These are phyloP conservation scores for Alternaria alternata DNA, from an alignment of 2,329 filamentous ascomycete genomes.

Conservation along the genomic window DNA sequence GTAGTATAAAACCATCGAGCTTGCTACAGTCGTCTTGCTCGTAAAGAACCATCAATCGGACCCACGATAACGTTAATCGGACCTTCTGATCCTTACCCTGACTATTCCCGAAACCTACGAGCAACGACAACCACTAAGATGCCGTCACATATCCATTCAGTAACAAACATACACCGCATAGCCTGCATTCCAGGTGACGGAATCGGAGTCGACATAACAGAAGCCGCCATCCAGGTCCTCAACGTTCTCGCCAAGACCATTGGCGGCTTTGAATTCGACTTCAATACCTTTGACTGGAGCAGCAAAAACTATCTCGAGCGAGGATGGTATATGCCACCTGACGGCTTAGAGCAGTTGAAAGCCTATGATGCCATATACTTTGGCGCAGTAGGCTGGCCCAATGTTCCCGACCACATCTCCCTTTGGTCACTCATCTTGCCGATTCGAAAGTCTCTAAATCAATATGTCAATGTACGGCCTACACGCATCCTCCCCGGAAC, in stretches of 20 bases:
- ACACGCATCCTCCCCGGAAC: constrained; percentile 56
- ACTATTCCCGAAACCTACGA: not conserved
- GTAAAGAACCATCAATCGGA: not conserved
- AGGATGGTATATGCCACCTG: constrained; percentile 62
- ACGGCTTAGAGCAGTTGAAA: constrained; percentile 59
- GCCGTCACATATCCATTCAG: constrained; percentile 33
- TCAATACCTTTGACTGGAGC: constrained; percentile 61
- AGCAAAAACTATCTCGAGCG: constrained; percentile 59
- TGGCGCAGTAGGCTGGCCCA: constrained; percentile 66
- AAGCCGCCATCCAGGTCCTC: constrained; percentile 39
- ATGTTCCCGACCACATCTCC: constrained; percentile 72
- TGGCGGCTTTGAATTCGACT: constrained; percentile 59
- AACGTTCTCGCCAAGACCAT: constrained; percentile 55
- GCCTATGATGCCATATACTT: constrained; percentile 67
- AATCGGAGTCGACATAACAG: constrained; percentile 45
- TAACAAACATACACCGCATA: constrained; percentile 43
- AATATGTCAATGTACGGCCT: constrained; percentile 72
- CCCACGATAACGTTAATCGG: not conserved
- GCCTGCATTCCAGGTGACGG: constrained; percentile 46
- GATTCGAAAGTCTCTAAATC: constrained; percentile 72
- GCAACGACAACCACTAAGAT: constrained; percentile 22
- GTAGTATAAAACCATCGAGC: not conserved
- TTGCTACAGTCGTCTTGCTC: not conserved
- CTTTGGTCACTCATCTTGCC: constrained; percentile 73
- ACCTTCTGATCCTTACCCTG: not conserved